Evolutionary conservation across 345 rosid species (phyloP), one percentile per base, ranked within the genome.

Genomic region (Gossypium longicalyx): DNA sequence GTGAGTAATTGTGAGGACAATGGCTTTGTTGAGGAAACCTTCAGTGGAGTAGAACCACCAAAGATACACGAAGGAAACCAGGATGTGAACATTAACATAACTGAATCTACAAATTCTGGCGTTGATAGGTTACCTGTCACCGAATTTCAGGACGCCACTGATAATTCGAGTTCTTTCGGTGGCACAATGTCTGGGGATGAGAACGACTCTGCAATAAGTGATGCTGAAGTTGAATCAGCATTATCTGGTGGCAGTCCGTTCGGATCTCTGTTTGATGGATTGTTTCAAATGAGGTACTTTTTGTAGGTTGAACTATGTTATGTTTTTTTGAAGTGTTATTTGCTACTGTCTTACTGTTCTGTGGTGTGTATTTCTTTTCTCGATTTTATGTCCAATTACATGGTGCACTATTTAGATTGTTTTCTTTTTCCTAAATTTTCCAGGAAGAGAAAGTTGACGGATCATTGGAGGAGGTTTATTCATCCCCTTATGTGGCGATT

Each of bases 401-500:
- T 7, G 17, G 41, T 41, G 69, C 27, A 64, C 43, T 47, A 27
- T 48, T 60, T 60, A 16, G 19, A 29, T 25, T 73, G 43, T 48
- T 61, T 61, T 60, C 41, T 9, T 27, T 62, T 47, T 17, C 38
- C n/a, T 3, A 47, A 54, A 53, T 22, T 47, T 64, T 34, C 41
- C 73, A 87, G 94, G 81, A 95, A 91, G 86, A 92, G 77, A 80
- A 91, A 83, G 89, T 52, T 90, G 86, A 86, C 91, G 7, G 90
- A 90, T 85, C 97, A 89, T 17, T 94, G 97, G 97, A 83, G 81
- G 82, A 87, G 76, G 81, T 90, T 84, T 76, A 79, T 90, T 79
- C 90, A 74, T 70, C 97, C 98, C 70, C 77, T 92, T 51, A 81
- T 59, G 86, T 94, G 97, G 98, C 85, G 90, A 2, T 90, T 92